Percentiles rank a stretch among this genome's conserved stretches.
phyloP scores from a whole-genome alignment of 2,329 filamentous ascomycete genomes.

The Penicillium sp. region DNA sequence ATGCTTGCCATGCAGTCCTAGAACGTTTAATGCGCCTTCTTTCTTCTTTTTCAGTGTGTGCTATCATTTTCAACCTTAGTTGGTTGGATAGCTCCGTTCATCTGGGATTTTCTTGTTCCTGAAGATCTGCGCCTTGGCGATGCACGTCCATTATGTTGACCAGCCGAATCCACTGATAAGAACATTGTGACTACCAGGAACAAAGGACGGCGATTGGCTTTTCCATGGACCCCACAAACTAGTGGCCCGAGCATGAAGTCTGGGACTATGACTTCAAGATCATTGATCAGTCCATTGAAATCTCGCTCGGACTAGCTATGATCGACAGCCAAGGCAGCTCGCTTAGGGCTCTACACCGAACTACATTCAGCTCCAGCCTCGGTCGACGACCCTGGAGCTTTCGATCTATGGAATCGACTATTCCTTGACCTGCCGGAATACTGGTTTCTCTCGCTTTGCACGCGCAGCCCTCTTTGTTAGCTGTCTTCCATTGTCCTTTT shows the following conservation, averaged over 20 bases:
- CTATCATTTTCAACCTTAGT: background rate
- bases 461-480: no score
- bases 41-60: background rate
- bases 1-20: background rate
- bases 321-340: conserved; percentile 16
- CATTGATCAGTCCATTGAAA: background rate
- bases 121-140: conserved; percentile 12
- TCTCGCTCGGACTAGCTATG: conserved; percentile 6
- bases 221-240: conserved; percentile 1
- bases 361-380: background rate
- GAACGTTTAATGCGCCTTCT: background rate
- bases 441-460: no score
- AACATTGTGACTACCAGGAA: background rate
- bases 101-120: conserved; percentile 1
- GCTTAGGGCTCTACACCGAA: conserved; percentile 5
- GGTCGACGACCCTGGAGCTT: background rate
- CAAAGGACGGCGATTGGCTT: background rate
- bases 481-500: no score
- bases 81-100: no score
- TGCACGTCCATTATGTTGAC: conserved; percentile 6
- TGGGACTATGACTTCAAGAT: background rate
- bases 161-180: conserved; percentile 18
- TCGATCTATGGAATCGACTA: background rate
- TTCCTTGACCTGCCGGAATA: background rate
- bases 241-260: conserved; percentile 2